These are phyloP conservation scores for Amaranthus tricolor DNA, from an alignment of 179 eudicot species.

Conservation along the genomic window DNA sequence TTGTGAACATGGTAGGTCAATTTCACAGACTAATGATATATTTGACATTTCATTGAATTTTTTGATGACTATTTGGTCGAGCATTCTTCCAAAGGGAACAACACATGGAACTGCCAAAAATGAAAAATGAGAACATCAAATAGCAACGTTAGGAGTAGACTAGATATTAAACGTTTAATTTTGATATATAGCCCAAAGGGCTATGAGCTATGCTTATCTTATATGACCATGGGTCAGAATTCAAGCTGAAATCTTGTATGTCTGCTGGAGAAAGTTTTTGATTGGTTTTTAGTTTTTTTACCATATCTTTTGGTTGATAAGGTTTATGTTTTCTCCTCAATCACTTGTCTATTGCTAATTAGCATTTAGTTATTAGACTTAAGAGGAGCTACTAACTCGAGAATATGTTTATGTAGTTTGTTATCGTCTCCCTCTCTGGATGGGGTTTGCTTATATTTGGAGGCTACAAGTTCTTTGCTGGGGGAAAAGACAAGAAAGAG, in stretches of 20 bases:
- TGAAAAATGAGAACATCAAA: too few relatives aligned
- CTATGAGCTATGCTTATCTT: too few relatives aligned
- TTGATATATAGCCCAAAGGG: too few relatives aligned
- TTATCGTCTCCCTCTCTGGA: conserved; percentile 74
- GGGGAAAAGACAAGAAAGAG: conserved; percentile 61
- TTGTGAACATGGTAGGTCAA: too few relatives aligned
- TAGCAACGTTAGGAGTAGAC: too few relatives aligned
- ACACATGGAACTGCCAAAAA: too few relatives aligned
- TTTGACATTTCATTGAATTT: too few relatives aligned
- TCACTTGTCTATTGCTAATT: neutral
- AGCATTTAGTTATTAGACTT: neutral
- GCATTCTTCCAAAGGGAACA: too few relatives aligned
- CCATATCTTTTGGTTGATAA: neutral
- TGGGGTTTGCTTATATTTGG: conserved; percentile 67
- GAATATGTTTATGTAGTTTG: conserved; percentile 52
- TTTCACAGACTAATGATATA: too few relatives aligned
- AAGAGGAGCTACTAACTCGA: neutral
- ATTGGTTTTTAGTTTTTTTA: neutral
- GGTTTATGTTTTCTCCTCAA: neutral
- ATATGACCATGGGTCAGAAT: neutral
- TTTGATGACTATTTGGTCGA: too few relatives aligned
- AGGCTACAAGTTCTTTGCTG: conserved; percentile 51
- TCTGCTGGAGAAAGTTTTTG: too few relatives aligned
- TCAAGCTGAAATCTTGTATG: neutral
- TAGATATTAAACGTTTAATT: too few relatives aligned